A percentile compares a stretch with the other conserved stretches of the same genome.
Evolutionary conservation across 495 filamentous ascomycete species (phyloP).

Genomic region (Evernia prunastri): DNA sequence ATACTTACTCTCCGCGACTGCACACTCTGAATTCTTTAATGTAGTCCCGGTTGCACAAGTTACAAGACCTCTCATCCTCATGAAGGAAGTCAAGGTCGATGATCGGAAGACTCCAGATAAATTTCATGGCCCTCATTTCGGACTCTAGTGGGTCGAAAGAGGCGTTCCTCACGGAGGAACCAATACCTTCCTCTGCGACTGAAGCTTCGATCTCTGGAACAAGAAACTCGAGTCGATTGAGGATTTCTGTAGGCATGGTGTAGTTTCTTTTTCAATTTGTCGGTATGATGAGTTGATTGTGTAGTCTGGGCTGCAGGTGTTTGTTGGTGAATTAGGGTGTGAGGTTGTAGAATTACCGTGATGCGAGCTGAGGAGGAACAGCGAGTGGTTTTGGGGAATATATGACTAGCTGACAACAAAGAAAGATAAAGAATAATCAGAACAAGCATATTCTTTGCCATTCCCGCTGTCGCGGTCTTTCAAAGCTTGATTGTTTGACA

Average conservation of each 20-base stretch:
- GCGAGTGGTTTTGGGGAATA: background rate
- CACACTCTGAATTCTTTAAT: background rate
- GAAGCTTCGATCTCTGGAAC: background rate
- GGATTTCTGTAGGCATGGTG: conserved; percentile 5
- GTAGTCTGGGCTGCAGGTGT: background rate
- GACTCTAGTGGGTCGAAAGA: background rate
- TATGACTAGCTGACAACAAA: background rate
- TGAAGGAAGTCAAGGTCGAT: background rate
- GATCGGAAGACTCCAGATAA: background rate
- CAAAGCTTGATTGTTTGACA: background rate
- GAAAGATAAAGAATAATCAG: background rate
- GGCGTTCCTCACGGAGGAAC: background rate
- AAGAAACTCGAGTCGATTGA: background rate
- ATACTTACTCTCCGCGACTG: background rate
- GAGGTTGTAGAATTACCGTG: background rate
- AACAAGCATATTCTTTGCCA: background rate
- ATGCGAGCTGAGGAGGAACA: background rate
- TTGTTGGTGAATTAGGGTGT: background rate
- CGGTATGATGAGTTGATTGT: background rate
- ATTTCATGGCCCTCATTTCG: background rate
- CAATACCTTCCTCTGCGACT: background rate
- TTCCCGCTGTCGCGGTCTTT: background rate
- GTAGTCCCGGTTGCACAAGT: background rate
- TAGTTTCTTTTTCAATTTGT: background rate
- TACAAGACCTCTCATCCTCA: background rate